Percentiles rank a stretch among this genome's conserved stretches.
phyloP scores from a whole-genome alignment of 768 basidiomycete species.

The Phaeolepiota aurea region DNA sequence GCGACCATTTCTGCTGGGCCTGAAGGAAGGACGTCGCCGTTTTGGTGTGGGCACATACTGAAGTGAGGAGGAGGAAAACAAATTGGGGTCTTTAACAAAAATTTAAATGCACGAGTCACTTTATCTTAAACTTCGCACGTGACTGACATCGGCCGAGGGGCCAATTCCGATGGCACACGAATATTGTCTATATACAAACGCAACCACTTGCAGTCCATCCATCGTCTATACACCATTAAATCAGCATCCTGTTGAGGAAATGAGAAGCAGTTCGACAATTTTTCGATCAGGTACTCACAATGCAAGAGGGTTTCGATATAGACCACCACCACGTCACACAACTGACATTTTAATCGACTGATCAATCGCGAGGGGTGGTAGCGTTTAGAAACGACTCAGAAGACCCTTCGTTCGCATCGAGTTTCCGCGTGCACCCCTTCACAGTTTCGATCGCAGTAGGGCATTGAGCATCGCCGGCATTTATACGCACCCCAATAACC shows the following conservation, averaged over 20 bases:
- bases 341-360: too few relatives aligned
- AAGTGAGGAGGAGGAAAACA: constrained; percentile 6
- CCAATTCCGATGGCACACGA: neutral
- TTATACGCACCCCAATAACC: constrained; percentile 79
- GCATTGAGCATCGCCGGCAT: constrained; percentile 69
- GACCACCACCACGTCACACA: too few relatives aligned
- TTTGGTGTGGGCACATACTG: constrained; percentile 60
- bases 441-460: constrained; percentile 71
- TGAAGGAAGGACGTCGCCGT: constrained; percentile 36
- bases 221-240: too few relatives aligned
- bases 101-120: neutral
- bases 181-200: too few relatives aligned
- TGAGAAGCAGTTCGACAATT: too few relatives aligned
- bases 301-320: too few relatives aligned
- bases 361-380: too few relatives aligned
- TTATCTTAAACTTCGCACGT: neutral
- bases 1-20: constrained; percentile 61
- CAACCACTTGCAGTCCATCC: too few relatives aligned
- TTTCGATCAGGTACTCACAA: too few relatives aligned
- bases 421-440: constrained; percentile 71
- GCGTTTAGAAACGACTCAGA: too few relatives aligned
- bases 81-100: constrained; percentile 2
- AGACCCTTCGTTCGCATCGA: constrained; percentile 67
- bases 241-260: too few relatives aligned
- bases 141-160: neutral